A percentile compares a stretch with the other conserved stretches of the same genome.
Evolutionary conservation across 305 asterid species (phyloP).

Genomic region (Solanum aculeatissimum): DNA sequence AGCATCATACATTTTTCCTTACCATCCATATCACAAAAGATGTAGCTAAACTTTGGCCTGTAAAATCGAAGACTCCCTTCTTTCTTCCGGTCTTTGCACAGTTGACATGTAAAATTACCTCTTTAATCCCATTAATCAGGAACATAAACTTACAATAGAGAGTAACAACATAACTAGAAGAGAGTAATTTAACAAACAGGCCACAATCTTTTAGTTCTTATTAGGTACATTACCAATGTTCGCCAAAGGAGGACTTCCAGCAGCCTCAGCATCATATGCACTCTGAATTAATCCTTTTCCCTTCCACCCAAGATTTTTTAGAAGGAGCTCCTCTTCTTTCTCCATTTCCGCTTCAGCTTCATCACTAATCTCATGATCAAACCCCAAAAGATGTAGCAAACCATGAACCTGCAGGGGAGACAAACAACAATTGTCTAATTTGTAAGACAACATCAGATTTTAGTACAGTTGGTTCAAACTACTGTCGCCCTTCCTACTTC

Average conservation of each 20-base stretch:
- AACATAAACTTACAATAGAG: conserved; percentile 22
- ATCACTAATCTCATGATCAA: conserved; percentile 90
- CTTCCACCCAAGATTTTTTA: conserved; percentile 84
- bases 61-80: conserved; percentile 92
- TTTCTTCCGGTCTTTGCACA: conserved; percentile 97
- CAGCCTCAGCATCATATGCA: conserved; percentile 46
- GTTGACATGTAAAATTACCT: conserved; percentile 42
- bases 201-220: conserved; percentile 3
- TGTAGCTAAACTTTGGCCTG: conserved; percentile 78
- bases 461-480: background rate
- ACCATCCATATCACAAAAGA: conserved; percentile 99
- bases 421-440: background rate
- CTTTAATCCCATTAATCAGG: conserved; percentile 36
- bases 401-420: conserved; percentile 74
- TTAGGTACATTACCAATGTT: conserved; percentile 43
- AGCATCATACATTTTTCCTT: conserved; percentile 11
- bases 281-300: conserved; percentile 94
- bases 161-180: conserved; percentile 7
- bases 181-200: background rate
- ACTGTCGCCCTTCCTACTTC: background rate
- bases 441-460: background rate
- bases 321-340: conserved; percentile 70
- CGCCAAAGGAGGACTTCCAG: conserved; percentile 33
- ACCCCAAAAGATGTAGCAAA: conserved; percentile 90
- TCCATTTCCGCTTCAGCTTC: conserved; percentile 99